Evolutionary conservation across 768 basidiomycete species (phyloP), one percentile per base, ranked within the genome.

Genomic region (Calocybe indica): DNA sequence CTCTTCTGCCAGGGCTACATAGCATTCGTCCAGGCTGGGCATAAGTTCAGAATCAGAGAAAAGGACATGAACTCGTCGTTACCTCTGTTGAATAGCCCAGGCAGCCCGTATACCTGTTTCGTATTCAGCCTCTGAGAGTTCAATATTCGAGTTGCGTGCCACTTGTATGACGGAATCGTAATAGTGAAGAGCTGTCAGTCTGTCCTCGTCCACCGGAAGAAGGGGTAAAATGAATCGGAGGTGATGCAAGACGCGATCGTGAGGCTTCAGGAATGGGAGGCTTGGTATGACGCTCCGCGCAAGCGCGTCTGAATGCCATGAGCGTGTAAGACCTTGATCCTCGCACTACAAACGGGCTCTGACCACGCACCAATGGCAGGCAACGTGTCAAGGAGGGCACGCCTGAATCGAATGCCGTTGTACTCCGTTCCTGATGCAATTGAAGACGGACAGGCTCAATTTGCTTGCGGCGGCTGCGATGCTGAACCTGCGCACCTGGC

Each of bases 121-220:
- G 58, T 82, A 90, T 63, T 90, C 88, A 33, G 69, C 71, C 59
- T 86, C 84, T 0, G 75, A 78, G 36, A 83, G 76, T 55, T 85
- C 85, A 38, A 67, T 63, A 3, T 69, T 67, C 1, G 78, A 74
- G 43, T 82, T 79, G 13, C 85, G 75, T 22, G 80, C 86, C 8
- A 86, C 69, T 59, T 90, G 87, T 42, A 90, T 75, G 1, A 79
- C 83, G 41, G 85, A 80, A 56, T 90, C 88, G 57, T 86, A 90
- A 55, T 83, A 83, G 61, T 88, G 84, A 47, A 90, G 61, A 0
- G 79, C 71, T 10, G 86, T 78, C 40, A 86, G 62, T n/a, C 81
- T 81, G 39, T 82, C 75, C 29, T 80, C 79, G 50, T 85, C 80
- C 48, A 59, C 68, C 37, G 63, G 71, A 47, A 71, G 80, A 48